Base-by-base conservation (phyloP, 176 grass and related monocot species). In the Triticum turgidum region DNA sequence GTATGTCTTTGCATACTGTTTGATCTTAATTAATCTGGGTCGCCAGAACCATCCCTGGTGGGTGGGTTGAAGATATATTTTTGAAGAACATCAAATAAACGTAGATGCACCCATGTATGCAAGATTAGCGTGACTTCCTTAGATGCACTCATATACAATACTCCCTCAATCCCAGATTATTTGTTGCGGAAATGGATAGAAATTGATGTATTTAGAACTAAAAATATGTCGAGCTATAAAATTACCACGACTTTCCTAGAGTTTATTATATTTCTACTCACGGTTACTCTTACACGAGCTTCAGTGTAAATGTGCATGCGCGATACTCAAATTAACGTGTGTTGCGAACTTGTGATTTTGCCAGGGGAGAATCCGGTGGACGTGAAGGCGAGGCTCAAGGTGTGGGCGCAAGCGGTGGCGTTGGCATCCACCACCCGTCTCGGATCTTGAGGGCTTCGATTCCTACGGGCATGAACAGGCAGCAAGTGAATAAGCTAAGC, bases 361-460 rank as follows among this genome's bases (percentile, higher is more conserved):
- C 21, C 82, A 92, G 93, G 88, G 4, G 88, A 85, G 15, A 83
- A 94, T 64, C 93, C 93, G 3, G 67, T 17, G 79, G 93, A 94
- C 34, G 93, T 94, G 79, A 94, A 94, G 93, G 88, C 82, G 37
- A 85, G 85, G 79, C 93, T 94, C 67, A 94, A 92, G 85, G 88
- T 68, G 73, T 94, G 93, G 93, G 93, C 90, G 65, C 93, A 94
- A 44, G 90, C 93, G 24, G 90, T 94, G 85, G 93, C 90, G 27
- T 83, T 94, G 0, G 83, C 90, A n/a, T 94, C 93, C 14, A 87
- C 85, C 79, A 83, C 93, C n/a, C 93, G 84, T 41, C 85, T 92
- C 61, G 39, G 69, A 7, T 85, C 86, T 17, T 87, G 80, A 89
- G 21, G 11, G 29, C 24, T 20, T 52, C 30, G 30, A 5, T 20